Percentiles rank a stretch among this genome's conserved stretches.
Conservation (phyloP, 495 filamentous ascomycete species). For the Neurospora sp. region DNA sequence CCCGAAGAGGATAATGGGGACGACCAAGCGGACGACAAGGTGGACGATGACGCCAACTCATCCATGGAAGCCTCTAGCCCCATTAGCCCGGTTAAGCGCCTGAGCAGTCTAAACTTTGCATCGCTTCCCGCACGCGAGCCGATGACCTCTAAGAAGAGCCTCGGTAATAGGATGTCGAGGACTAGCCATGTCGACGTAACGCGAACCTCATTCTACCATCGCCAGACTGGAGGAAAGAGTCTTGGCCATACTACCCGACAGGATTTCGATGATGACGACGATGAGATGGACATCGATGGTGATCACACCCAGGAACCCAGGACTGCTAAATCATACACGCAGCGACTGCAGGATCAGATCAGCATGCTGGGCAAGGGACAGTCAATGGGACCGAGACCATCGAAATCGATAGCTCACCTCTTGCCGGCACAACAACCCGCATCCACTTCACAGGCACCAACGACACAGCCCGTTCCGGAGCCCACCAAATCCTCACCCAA, state of each 20-base stretch:
- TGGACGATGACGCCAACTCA: slow-evolving; percentile 37
- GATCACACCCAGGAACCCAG: slow-evolving; percentile 30
- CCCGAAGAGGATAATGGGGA: slow-evolving; percentile 8
- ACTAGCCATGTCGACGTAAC: slow-evolving; percentile 70
- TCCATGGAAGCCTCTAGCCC: slow-evolving; percentile 42
- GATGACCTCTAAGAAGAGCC: slow-evolving; percentile 68
- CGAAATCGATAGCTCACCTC: slow-evolving; percentile 57
- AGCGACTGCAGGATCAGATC: slow-evolving; percentile 84
- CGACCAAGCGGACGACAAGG: slow-evolving; percentile 36
- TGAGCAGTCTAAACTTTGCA: slow-evolving; percentile 90
- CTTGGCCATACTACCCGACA: slow-evolving; percentile 32
- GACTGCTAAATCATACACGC: slow-evolving; percentile 69
- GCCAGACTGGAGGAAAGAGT: slow-evolving; percentile 52
- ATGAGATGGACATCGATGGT: slow-evolving; percentile 51
- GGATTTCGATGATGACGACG: slow-evolving; percentile 34
- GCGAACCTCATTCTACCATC: slow-evolving; percentile 55
- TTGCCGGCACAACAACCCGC: slow-evolving; percentile 24
- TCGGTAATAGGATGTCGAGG: slow-evolving; percentile 52
- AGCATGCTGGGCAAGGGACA: slow-evolving; percentile 82
- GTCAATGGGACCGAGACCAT: slow-evolving; percentile 46
- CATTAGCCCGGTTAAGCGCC: slow-evolving; percentile 52
- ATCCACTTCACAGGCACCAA: slow-evolving; percentile 13
- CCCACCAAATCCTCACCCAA: slow-evolving; percentile 22
- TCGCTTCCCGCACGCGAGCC: slow-evolving; percentile 87
- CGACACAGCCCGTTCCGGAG: slow-evolving; percentile 43